Evolutionary conservation across 202 grass and related monocot species (phyloP).

Genomic region (Bolboschoenoplectus hybrid): DNA sequence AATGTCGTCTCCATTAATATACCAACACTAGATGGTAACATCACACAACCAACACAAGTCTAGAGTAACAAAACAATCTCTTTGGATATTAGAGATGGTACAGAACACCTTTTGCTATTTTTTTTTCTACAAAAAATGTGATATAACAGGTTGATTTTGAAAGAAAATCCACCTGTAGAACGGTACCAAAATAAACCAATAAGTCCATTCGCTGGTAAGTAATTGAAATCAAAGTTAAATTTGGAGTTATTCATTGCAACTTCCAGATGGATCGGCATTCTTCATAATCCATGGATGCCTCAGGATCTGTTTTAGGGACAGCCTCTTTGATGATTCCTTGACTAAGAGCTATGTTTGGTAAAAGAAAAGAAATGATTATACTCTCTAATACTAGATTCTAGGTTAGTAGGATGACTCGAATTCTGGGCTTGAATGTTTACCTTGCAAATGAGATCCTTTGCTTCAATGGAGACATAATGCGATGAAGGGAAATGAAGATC

Average conservation of each 20-base stretch:
- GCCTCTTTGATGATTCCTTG: constrained; percentile 91
- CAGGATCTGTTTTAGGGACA: constrained; percentile 78
- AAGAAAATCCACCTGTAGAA: neutral
- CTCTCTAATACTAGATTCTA: constrained; percentile 25
- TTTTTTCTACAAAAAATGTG: neutral
- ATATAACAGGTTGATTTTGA: neutral
- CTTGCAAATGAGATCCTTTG: constrained; percentile 89
- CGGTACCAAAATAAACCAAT: neutral
- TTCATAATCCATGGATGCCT: constrained; percentile 83
- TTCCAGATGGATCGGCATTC: constrained; percentile 84
- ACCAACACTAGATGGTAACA: neutral
- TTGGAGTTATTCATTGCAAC: constrained; percentile 52
- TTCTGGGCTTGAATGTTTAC: constrained; percentile 37
- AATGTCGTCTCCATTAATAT: neutral
- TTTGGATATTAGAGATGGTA: neutral
- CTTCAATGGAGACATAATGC: constrained; percentile 62
- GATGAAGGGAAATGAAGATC: constrained; percentile 75
- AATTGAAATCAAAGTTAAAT: neutral
- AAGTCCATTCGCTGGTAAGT: neutral
- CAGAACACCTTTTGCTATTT: neutral
- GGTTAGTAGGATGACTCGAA: constrained; percentile 2
- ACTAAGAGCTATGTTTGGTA: constrained; percentile 72
- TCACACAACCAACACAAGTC: neutral
- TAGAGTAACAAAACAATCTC: neutral
- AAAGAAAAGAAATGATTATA: neutral